phyloP scores from a whole-genome alignment of 2,329 filamentous ascomycete species.

The Sordariomycetes sp. region DNA sequence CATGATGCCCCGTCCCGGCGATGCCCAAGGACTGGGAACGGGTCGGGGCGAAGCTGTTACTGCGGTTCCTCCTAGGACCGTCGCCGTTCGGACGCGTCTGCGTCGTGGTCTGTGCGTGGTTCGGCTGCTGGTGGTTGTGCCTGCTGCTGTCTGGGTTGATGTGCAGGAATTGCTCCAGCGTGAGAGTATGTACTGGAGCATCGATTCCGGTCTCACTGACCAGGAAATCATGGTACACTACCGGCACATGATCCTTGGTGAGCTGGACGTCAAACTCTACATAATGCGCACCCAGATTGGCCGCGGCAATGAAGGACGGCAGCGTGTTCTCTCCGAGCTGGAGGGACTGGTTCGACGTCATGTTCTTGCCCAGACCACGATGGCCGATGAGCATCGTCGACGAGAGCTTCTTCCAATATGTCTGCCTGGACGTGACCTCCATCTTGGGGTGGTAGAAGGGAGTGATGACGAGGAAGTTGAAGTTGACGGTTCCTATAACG shows the following conservation, averaged over 20 bases:
- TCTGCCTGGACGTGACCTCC: conserved; percentile 81
- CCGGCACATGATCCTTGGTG: conserved; percentile 96
- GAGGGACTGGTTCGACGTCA: conserved; percentile 71
- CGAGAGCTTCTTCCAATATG: conserved; percentile 90
- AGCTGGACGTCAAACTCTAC: conserved; percentile 84
- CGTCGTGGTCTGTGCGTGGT: not conserved
- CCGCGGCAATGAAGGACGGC: conserved; percentile 90
- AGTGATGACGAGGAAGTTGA: conserved; percentile 93
- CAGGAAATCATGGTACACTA: conserved; percentile 97
- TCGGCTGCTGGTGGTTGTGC: not conserved
- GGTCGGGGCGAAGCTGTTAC: conserved; percentile 31
- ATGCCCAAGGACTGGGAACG: conserved; percentile 49
- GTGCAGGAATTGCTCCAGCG: conserved; percentile 89
- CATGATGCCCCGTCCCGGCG: conserved; percentile 24
- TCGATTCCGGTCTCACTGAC: conserved; percentile 97
- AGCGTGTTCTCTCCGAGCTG: conserved; percentile 96
- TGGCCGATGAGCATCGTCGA: conserved; percentile 75
- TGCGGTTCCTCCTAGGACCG: conserved; percentile 14
- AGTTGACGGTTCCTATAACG: conserved; percentile 89
- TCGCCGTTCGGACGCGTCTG: not conserved
- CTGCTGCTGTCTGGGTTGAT: conserved; percentile 53
- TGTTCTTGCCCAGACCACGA: conserved; percentile 81
- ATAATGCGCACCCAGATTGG: conserved; percentile 76
- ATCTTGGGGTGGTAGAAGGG: conserved; percentile 92
- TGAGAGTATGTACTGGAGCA: conserved; percentile 90